Evolutionary conservation across 164 flowering plant genomes (phyloP).

Genomic region (Umbellularia californica): DNA sequence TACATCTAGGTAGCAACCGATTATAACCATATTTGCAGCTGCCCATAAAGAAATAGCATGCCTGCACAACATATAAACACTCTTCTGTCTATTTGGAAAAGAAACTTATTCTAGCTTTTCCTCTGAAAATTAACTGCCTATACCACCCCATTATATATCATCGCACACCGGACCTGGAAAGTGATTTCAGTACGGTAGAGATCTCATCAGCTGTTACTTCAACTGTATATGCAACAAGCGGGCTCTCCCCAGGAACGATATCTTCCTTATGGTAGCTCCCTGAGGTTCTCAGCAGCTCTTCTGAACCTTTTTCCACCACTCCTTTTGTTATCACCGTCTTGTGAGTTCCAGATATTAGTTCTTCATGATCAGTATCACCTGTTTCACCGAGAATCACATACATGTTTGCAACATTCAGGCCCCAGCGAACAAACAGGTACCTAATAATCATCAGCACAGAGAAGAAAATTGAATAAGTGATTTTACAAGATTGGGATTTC

Average conservation of each 20-base stretch:
- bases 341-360: conserved; percentile 76
- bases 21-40: neutral
- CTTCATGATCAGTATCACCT: conserved; percentile 93
- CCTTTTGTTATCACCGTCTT: conserved; percentile 78
- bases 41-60: neutral
- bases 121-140: neutral
- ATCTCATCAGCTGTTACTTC: conserved; percentile 51
- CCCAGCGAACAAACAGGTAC: conserved; percentile 95
- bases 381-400: conserved; percentile 76
- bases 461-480: neutral
- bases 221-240: conserved; percentile 38
- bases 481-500: neutral
- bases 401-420: conserved; percentile 83
- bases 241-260: conserved; percentile 70
- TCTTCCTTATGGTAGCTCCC: conserved; percentile 71
- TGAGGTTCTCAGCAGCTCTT: conserved; percentile 57
- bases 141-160: neutral
- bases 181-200: conserved; percentile 40
- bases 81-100: neutral
- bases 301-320: conserved; percentile 59
- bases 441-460: conserved; percentile 21
- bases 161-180: conserved; percentile 24
- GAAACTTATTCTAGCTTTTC: neutral
- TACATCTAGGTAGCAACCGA: neutral
- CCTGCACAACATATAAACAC: neutral